Conservation (phyloP, 176 grass and related monocot species). For the Triticum turgidum region DNA sequence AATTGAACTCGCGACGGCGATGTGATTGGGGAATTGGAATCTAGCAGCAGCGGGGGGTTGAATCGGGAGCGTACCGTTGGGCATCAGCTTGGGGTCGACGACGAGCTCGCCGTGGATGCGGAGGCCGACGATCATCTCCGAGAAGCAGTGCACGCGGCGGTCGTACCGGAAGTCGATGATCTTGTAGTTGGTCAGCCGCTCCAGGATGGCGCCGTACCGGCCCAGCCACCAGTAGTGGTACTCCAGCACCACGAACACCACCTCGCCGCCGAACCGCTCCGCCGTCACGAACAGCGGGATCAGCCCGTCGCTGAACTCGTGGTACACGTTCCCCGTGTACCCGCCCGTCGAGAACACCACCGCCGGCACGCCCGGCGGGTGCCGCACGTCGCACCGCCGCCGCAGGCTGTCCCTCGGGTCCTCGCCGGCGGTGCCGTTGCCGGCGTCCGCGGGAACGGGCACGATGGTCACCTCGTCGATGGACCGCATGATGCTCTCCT, state of each 20-base stretch:
- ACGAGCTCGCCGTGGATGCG: constrained; percentile 92
- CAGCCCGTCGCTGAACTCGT: constrained; percentile 97
- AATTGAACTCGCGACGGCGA: not conserved
- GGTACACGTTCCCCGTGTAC: constrained; percentile 99
- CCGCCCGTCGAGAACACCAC: constrained; percentile 96
- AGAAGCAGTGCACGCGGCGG: constrained; percentile 86
- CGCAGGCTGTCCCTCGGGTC: not conserved
- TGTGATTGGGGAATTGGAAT: not conserved
- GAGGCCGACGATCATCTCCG: constrained; percentile 84
- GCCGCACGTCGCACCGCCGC: constrained; percentile 58
- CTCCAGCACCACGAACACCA: constrained; percentile 84
- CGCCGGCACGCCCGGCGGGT: constrained; percentile 58
- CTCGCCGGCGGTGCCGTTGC: not conserved
- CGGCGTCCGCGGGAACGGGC: not conserved
- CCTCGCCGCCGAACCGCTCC: constrained; percentile 78
- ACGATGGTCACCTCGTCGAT: constrained; percentile 76
- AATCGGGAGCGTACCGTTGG: constrained; percentile 48
- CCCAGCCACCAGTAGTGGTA: constrained; percentile 88
- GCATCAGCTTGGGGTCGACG: constrained; percentile 84
- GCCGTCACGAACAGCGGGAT: constrained; percentile 93
- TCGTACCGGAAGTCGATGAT: constrained; percentile 82
- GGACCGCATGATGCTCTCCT: constrained; percentile 64
- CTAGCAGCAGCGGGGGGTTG: not conserved
- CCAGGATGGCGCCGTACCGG: constrained; percentile 72
- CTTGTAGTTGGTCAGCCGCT: constrained; percentile 75